Base-by-base conservation (phyloP, 495 filamentous ascomycete species). In the Hypoxylon crocopeplum region DNA sequence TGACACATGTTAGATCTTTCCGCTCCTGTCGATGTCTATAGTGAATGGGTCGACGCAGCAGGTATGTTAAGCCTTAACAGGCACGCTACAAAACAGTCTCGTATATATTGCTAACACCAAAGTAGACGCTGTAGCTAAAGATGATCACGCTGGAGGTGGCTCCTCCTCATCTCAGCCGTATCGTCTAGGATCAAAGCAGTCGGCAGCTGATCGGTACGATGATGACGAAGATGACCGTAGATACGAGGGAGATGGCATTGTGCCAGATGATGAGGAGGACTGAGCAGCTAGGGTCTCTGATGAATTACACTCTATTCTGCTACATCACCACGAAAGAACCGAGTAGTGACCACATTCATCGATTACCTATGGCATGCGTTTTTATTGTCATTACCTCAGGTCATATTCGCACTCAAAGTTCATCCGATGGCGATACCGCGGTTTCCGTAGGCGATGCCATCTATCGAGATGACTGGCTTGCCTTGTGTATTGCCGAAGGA, bases 1-100 rank as follows among this genome's bases (percentile, higher is more conserved):
- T 64, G 32, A 57, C 17, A 32, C 34, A 20, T 44, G 44, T 1
- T 45, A 96, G 92, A 92, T 69, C 86, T 98, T 49, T 93, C 91
- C 29, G 88, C 88, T 12, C 82, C 89, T 1, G 91, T 98, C 22
- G 94, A 98, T 66, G 93, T 98, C 12, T 98, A 98, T 69, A 90
- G 91, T 24, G 95, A 97, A 68, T 98, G 94, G 94, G 88, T 98
- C 45, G 94, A 98, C 75, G 94, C 94, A 29, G 97, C 94, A 70
- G 93, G 97, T 78, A 84, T 81, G 32, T 86, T 88, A 36, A 44
- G n/a, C n/a, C n/a, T n/a, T n/a, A 38, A 17, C 15, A 17, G 34
- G 10, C 4, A 38, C 10, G 5, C 15, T 19, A 38, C 15, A 5
- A 17, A 17, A 5, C 12, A 40, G 1, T 20, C 41, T 29, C 6